Evolutionary conservation across 306 rosid genomes (phyloP), one percentile per base, ranked within the genome.

Genomic region (Glycyrrhiza uralensis): DNA sequence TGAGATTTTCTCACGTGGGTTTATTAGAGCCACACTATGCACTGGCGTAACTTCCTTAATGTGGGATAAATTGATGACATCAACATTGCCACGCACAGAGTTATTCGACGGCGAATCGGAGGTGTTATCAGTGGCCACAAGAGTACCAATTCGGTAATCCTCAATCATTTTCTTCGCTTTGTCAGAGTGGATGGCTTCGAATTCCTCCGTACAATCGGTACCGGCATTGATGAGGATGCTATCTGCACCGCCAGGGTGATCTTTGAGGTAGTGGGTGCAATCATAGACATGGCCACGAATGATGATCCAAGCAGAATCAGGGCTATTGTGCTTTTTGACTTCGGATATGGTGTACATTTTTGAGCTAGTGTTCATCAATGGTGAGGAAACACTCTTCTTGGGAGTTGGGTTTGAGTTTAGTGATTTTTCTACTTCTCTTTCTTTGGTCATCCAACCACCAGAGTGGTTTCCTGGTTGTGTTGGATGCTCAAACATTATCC

Each of bases 211-310:
- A 61, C 90, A 90, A 82, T 93, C 97, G 1, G 93, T 85, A 57
- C 98, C 98, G 9, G 92, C 92, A 13, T 93, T 90, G 66, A 90
- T 87, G 66, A 93, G 85, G 62, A 93, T 93, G 79, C 98, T 93
- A 24, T 93, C 97, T 4, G 77, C 59, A 50, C 98, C 98, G 0
- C 98, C 98, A 0, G 98, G 98, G 66, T 93, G 98, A 50, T 87
- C 90, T 5, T 88, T 82, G 79, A 93, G 78, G 79, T 88, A 93
- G 19, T 50, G 79, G 18, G 96, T 88, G 84, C 97, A 88, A 32
- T 93, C 89, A 51, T 90, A 93, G 68, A 93, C 78, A 1, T 90
- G 85, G 61, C 87, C 88, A 38, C 88, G 81, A 78, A 93, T 84
- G 26, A 93, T 56, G 41, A 93, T 90, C 98, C 98, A 93, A 3